Evolutionary conservation across 768 basidiomycete genomes (phyloP), one percentile per base, ranked within the genome.

Genomic region (Fomitopsis pulvina): DNA sequence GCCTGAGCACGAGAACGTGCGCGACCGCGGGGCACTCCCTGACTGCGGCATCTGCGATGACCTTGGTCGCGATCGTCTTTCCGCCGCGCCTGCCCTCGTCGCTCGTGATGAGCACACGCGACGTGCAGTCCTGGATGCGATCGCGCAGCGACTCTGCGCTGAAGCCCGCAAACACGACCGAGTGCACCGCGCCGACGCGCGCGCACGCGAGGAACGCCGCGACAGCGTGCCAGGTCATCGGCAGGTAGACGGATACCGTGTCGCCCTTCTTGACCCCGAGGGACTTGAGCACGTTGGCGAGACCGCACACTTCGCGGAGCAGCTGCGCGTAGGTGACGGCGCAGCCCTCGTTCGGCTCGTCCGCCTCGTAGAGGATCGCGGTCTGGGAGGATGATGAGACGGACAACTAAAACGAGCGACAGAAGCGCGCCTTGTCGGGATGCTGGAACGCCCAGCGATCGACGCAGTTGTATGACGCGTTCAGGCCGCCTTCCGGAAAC

Each of bases 131-230:
- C 40, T 82, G 78, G 18, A 93, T 78, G 46, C 95, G 85, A 68
- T 98, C 95, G 32, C 95, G 82, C 41, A 99, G 83, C 2, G 88
- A 85, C 69, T 99, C 95, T 8, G 94, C 83, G 7, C 87, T 90
- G 74, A 99, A 99, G 5, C 95, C 95, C 41, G 95, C 95, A 56
- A 99, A 99, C 50, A 99, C 85, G 62, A 96, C 95, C 7, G 92
- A 94, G 71, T 99, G 95, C 41, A 98, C 75, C 21, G 95, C 95
- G 21, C 95, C 95, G 58, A 99, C 89, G 56, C 95, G 87, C 3
- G 95, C 94, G 65, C 95, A 98, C 5, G 95, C 95, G 50, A 99
- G 85, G 83, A 99, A 92, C 38, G 95, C 90, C 41, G 91, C 93
- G 44, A 88, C 91, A 18, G 95, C 84, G 57, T 97, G 92, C 91